Evolutionary conservation across 139 green algal genomes (phyloP).

Genomic region (Chlamydomonas schloesseri): DNA sequence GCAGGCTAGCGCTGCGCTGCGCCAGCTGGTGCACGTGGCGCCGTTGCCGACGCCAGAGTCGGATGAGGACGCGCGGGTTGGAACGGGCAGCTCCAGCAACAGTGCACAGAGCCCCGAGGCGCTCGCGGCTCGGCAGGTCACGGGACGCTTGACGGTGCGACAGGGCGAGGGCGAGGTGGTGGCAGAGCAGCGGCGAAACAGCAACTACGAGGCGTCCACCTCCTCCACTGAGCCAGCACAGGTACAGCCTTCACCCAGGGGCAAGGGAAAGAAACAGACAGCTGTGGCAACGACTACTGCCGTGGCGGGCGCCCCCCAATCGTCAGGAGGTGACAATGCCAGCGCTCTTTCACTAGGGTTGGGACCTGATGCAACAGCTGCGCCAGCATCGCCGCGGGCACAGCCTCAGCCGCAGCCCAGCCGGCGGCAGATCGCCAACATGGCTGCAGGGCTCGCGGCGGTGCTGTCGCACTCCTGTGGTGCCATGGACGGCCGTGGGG

Average conservation of each 20-base stretch:
- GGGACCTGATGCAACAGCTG: too few species aligned
- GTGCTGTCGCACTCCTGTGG: neutral
- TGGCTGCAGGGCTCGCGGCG: neutral
- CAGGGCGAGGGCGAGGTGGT: conserved; percentile 3
- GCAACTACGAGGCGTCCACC: conserved; percentile 17
- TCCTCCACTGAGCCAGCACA: neutral
- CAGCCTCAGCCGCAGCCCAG: neutral
- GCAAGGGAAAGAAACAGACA: neutral
- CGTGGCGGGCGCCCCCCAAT: too few species aligned
- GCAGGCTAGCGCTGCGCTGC: neutral
- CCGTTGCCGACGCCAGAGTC: neutral
- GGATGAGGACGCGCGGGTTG: neutral
- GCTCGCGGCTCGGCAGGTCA: neutral
- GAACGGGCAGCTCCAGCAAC: neutral
- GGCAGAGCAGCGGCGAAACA: neutral
- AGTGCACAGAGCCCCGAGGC: neutral
- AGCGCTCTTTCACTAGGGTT: too few species aligned
- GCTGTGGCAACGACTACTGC: too few species aligned
- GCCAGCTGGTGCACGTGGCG: conserved; percentile 14
- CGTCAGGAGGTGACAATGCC: too few species aligned
- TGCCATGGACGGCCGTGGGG: neutral
- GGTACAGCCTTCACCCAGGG: neutral
- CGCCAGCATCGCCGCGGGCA: too few species aligned
- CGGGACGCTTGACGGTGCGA: neutral
- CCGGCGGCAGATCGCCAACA: neutral